Evolutionary conservation across 75 land plant genomes (phyloP).

Genomic region (Cupressus sempervirens): DNA sequence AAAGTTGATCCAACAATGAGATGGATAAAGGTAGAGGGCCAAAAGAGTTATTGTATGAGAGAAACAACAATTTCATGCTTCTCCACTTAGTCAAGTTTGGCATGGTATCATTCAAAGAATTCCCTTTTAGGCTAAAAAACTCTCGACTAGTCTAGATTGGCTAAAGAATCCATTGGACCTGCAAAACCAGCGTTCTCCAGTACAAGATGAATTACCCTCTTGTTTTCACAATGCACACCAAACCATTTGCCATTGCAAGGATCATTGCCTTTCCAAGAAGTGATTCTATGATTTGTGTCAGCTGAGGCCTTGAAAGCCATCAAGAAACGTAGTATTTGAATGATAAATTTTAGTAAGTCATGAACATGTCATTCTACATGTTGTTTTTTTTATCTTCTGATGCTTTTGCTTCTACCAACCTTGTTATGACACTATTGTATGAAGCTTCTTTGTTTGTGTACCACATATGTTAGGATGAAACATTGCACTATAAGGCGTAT

Average conservation of each 20-base stretch:
- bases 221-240: constrained; percentile 24
- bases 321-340: no score
- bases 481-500: no score
- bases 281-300: constrained; percentile 4
- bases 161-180: constrained; percentile 17
- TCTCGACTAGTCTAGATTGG: constrained; percentile 35
- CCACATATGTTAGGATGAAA: no score
- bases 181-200: constrained; percentile 18
- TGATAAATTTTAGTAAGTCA: no score
- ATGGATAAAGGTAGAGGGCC: constrained; percentile 55
- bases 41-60: constrained; percentile 47
- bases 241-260: constrained; percentile 29
- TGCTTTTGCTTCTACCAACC: no score
- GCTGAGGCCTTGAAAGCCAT: constrained; percentile 22
- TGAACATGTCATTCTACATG: no score
- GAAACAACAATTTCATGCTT: constrained; percentile 52
- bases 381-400: no score
- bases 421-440: no score
- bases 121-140: constrained; percentile 65
- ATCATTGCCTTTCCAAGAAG: constrained; percentile 24
- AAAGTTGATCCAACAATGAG: constrained; percentile 33
- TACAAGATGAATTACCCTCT: constrained; percentile 25
- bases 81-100: constrained; percentile 63
- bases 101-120: constrained; percentile 51
- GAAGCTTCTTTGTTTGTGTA: no score